Evolutionary conservation across 75 land plant species (phyloP).

Genomic region (Isoetes taiwanensis): DNA sequence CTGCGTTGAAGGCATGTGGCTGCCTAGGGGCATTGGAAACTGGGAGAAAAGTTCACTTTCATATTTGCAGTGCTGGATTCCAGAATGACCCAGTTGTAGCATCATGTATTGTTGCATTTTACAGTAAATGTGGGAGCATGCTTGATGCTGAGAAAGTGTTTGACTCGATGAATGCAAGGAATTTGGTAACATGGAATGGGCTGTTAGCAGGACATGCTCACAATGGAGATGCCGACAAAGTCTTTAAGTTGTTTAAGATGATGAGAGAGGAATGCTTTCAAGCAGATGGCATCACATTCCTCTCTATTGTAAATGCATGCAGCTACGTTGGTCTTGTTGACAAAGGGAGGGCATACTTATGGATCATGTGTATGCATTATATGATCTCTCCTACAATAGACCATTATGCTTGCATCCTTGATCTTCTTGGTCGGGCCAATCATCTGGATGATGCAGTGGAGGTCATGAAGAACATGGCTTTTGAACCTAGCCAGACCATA

Average conservation of each 20-base stretch:
- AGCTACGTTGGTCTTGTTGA: slow-evolving; percentile 11
- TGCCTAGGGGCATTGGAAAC: slow-evolving; percentile 5
- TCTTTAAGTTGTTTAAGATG: slow-evolving; percentile 18
- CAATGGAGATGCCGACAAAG: slow-evolving; percentile 15
- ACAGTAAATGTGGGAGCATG: slow-evolving; percentile 22
- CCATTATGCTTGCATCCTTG: slow-evolving; percentile 27
- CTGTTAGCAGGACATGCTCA: slow-evolving; percentile 23
- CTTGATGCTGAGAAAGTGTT: slow-evolving; percentile 14
- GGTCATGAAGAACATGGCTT: slow-evolving; percentile 9
- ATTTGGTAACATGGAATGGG: slow-evolving; percentile 24
- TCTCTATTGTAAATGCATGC: slow-evolving; percentile 18
- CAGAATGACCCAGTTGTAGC: slow-evolving; percentile 13
- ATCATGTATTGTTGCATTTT: slow-evolving; percentile 24
- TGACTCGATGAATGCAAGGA: slow-evolving; percentile 13
- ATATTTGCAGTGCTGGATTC: slow-evolving; percentile 4
- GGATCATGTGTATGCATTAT: slow-evolving; percentile 12
- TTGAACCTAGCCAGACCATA: slow-evolving; percentile 7
- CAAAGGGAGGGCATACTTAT: slow-evolving; percentile 15
- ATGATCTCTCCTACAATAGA: slow-evolving; percentile 14
- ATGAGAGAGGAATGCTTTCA: slow-evolving; percentile 24
- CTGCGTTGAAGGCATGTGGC: slow-evolving; percentile 14
- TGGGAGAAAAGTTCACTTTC: slow-evolving; percentile 17
- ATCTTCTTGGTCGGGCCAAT: slow-evolving; percentile 31
- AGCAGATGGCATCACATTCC: slow-evolving; percentile 24
- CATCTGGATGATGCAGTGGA: slow-evolving; percentile 16